Evolutionary conservation across 2,329 filamentous ascomycete species (phyloP), one percentile per base, ranked within the genome.

Genomic region (Colletotrichum gloeosporioides): DNA sequence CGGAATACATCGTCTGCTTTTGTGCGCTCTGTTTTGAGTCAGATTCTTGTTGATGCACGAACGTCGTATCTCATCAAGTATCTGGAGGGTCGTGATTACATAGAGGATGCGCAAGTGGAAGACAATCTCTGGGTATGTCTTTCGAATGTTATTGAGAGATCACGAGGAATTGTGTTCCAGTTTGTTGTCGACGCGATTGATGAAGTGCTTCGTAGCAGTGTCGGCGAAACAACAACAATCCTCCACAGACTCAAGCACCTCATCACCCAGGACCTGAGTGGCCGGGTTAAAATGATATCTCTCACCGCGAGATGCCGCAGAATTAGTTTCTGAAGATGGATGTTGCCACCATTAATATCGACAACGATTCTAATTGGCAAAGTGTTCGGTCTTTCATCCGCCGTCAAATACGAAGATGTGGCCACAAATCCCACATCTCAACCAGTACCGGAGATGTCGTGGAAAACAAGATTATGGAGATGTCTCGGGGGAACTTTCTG

Each of bases 141-240:
- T 0, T 49, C 39, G 0, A n/a, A 0, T n/a, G 18, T 49, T 18
- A 49, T 49, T 49, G 9, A n/a, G 18, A n/a, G 3, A 49, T 49
- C 39, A 0, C 39, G 39, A 49, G 18, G 18, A 4, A 49, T n/a
- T 0, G 0, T 49, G 0, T 49, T 49, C 18, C 39, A 49, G 9
- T 49, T 49, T 49, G 39, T 49, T 4, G 2, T 49, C 0, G 39
- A 49, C 0, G 39, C 39, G 9, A 12, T 49, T 1, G 39, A 49
- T 49, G 39, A 49, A 49, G 39, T 1, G 0, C 18, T 44, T 2
- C 3, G 39, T n/a, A 6, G 39, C 1, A 44, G 3, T 0, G 3
- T 1, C 0, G 39, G 3, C 0, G 18, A n/a, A 0, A n/a, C 18
- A 44, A 44, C 39, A 12, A 12, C 9, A 44, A 44, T 44, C 0